Evolutionary conservation across 441 rosid species (phyloP), one percentile per base, ranked within the genome.

Genomic region (Erodium trifolium): DNA sequence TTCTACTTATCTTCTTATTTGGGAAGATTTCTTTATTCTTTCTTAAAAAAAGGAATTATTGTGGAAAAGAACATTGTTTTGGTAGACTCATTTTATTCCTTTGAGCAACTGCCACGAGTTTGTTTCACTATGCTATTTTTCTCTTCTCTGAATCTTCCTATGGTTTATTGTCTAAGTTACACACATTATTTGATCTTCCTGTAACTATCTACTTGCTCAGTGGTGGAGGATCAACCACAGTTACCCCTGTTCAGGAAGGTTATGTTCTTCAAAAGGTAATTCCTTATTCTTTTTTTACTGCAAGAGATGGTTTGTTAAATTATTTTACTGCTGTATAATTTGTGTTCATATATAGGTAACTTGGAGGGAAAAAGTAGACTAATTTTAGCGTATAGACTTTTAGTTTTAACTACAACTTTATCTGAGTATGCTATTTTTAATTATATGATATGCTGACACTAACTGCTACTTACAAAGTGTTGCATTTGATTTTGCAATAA

Each of bases 201-300:
- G 39, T 19, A 37, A 67, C 45, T 72, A 63, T 43, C 60, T 70
- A 67, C 63, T 55, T 63, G 70, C 77, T 72, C 82, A 95, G 98
- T 71, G 99, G 99, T 68, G 99, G 99, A 84, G 99, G 99, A 72
- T 95, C 98, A 68, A 92, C 96, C 59, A 88, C 93, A 68, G 85
- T 92, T 72, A 87, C 97, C 72, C 98, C 99, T 1, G 99, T 92
- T 65, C 98, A 95, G 72, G 99, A 95, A 75, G 99, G 98, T 71
- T 92, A 89, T 79, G 98, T 92, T 76, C 97, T 95, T 82, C 98
- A 95, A 73, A 95, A 91, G 98, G 99, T 95, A 82, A 57, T 27
- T 69, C 5, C 57, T 53, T 19, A 73, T 66, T 49, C 27, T 23
- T 23, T 23, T 23, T 29, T 31, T 12, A 62, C 12, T 18, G 59